These are phyloP conservation scores for Marvania coccoides DNA, from an alignment of 139 green algal genomes.

Conservation along the genomic window DNA sequence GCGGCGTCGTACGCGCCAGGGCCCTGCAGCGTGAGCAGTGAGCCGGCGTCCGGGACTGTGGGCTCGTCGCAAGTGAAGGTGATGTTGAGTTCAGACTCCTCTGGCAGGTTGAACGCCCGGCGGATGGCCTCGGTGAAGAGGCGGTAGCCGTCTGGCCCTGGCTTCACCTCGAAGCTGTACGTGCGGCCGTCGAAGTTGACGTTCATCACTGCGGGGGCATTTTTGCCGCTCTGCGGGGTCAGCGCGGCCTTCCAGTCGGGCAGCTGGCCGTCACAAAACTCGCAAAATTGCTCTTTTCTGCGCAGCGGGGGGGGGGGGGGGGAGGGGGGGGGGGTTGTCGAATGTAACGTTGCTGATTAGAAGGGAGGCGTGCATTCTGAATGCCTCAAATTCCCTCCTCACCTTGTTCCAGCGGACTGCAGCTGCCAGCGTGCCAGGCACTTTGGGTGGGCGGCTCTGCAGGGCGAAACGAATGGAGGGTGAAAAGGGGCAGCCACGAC, in stretches of 20 bases:
- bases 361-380: neutral
- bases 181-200: conserved; percentile 81
- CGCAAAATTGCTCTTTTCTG: conserved; percentile 77
- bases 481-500: neutral
- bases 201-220: conserved; percentile 81
- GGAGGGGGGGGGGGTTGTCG: neutral
- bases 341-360: neutral
- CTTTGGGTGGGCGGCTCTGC: conserved; percentile 38
- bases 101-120: conserved; percentile 66
- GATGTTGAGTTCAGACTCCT: conserved; percentile 84
- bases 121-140: conserved; percentile 78
- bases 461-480: neutral
- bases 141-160: conserved; percentile 61
- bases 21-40: conserved; percentile 75
- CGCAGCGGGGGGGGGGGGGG: neutral
- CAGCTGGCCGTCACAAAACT: conserved; percentile 71
- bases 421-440: conserved; percentile 82
- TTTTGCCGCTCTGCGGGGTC: conserved; percentile 43
- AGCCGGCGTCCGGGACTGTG: conserved; percentile 33
- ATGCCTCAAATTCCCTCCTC: neutral
- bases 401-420: conserved; percentile 72
- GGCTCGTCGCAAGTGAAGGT: conserved; percentile 91
- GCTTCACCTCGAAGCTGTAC: conserved; percentile 48
- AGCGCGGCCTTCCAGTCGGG: conserved; percentile 72
- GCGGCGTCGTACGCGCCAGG: conserved; percentile 81